phyloP scores from a whole-genome alignment of 2,329 filamentous ascomycete genomes.

The Penicillium sp. region DNA sequence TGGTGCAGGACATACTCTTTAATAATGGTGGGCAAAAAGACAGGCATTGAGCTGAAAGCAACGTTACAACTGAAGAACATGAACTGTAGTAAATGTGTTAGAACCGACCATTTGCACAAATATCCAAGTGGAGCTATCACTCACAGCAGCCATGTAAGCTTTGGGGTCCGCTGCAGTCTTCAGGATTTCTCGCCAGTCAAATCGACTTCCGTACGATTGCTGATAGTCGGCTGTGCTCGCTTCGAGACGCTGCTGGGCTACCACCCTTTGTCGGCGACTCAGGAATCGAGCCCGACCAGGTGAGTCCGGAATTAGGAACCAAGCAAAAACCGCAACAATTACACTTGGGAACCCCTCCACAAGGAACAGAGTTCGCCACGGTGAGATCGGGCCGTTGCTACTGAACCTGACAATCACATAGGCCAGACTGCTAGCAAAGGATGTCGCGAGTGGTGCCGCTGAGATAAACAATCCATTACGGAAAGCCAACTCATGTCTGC shows the following conservation, averaged over 20 bases:
- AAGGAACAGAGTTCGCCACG: constrained; percentile 78
- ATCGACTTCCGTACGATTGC: constrained; percentile 27
- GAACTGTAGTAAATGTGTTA: constrained; percentile 27
- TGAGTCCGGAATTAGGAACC: constrained; percentile 65
- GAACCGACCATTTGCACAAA: neutral
- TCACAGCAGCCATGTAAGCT: constrained; percentile 61
- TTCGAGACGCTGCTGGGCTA: constrained; percentile 61
- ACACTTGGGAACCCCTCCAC: constrained; percentile 78
- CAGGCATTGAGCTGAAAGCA: constrained; percentile 76
- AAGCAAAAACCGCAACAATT: constrained; percentile 63
- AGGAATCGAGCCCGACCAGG: constrained; percentile 60
- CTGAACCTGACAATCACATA: constrained; percentile 65
- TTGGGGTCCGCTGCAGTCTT: constrained; percentile 57
- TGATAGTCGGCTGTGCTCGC: constrained; percentile 39
- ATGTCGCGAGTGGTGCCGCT: constrained; percentile 54
- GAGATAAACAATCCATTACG: constrained; percentile 80
- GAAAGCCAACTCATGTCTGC: constrained; percentile 65
- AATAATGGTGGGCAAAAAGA: constrained; percentile 77
- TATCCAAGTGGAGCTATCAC: constrained; percentile 13
- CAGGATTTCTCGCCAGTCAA: constrained; percentile 51
- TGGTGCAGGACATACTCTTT: constrained; percentile 39
- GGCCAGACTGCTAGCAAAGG: constrained; percentile 68
- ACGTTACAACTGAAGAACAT: constrained; percentile 88
- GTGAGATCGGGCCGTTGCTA: constrained; percentile 57
- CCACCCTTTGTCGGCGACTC: constrained; percentile 54